A percentile compares a stretch with the other conserved stretches of the same genome.
Evolutionary conservation across 805 yeast species (phyloP).

Genomic region (Saccharomyces mikatae): DNA sequence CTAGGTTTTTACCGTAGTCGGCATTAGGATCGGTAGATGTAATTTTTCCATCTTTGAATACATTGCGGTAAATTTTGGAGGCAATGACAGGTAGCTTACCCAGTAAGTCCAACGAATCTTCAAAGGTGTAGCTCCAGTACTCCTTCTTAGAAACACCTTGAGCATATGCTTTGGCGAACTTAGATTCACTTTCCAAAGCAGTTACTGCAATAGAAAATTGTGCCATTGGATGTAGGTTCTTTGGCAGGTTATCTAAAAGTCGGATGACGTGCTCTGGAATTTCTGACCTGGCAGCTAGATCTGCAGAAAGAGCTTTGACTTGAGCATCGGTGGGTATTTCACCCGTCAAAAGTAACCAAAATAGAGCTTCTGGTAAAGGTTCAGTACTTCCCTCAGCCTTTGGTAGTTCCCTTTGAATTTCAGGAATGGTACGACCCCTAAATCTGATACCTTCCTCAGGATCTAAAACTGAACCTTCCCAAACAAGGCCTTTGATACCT

Average conservation of each 20-base stretch:
- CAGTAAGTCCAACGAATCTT: slow-evolving; percentile 69
- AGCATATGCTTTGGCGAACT: slow-evolving; percentile 79
- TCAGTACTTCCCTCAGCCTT: slow-evolving; percentile 60
- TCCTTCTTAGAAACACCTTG: slow-evolving; percentile 74
- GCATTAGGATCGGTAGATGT: slow-evolving; percentile 41
- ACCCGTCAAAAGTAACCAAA: slow-evolving; percentile 78
- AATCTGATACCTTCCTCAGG: slow-evolving; percentile 81
- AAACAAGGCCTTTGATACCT: slow-evolving; percentile 75
- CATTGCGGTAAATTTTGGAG: slow-evolving; percentile 75
- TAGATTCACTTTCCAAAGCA: slow-evolving; percentile 75
- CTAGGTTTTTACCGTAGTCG: slow-evolving; percentile 63
- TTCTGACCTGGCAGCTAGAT: slow-evolving; percentile 69
- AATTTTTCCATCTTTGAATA: slow-evolving; percentile 72
- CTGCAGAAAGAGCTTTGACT: slow-evolving; percentile 62
- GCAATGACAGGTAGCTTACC: slow-evolving; percentile 80
- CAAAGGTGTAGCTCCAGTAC: slow-evolving; percentile 78
- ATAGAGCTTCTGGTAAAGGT: slow-evolving; percentile 70
- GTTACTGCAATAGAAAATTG: slow-evolving; percentile 78
- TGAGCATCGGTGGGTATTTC: slow-evolving; percentile 71
- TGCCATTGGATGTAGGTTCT: slow-evolving; percentile 80
- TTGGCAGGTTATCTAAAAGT: slow-evolving; percentile 65
- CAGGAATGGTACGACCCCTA: slow-evolving; percentile 79
- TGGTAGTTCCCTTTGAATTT: slow-evolving; percentile 65
- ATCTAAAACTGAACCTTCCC: slow-evolving; percentile 85
- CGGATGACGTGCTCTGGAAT: slow-evolving; percentile 73